A percentile compares a stretch with the other conserved stretches of the same genome.
Conservation (phyloP, 768 basidiomycete genomes). For the Lentinus tigrinus region DNA sequence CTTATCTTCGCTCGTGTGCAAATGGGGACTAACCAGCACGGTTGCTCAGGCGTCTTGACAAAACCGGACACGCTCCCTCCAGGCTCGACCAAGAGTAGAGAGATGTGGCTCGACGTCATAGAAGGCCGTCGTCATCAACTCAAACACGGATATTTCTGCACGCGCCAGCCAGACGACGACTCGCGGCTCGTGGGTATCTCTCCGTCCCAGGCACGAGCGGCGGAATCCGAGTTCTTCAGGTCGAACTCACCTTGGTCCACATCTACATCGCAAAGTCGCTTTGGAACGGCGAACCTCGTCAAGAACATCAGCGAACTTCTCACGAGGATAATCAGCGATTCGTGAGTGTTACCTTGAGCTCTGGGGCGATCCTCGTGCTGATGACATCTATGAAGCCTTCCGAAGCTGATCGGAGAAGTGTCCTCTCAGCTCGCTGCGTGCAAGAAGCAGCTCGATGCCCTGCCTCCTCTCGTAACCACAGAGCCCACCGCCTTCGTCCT, state of each 20-base stretch:
- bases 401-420: slow-evolving; percentile 12
- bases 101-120: slow-evolving; percentile 51
- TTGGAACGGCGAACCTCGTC: slow-evolving; percentile 58
- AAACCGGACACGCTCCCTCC: slow-evolving; percentile 59
- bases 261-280: slow-evolving; percentile 43
- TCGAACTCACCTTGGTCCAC: slow-evolving; percentile 50
- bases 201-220: slow-evolving; percentile 36
- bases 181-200: slow-evolving; percentile 44
- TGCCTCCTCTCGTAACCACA: slow-evolving; percentile 13
- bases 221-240: slow-evolving; percentile 47
- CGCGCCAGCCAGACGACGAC: slow-evolving; percentile 62
- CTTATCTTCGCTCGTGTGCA: neutral
- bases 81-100: slow-evolving; percentile 42
- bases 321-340: slow-evolving; percentile 25
- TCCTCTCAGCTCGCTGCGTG: slow-evolving; percentile 8
- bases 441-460: slow-evolving; percentile 6
- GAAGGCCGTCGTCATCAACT: slow-evolving; percentile 46
- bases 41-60: slow-evolving; percentile 56
- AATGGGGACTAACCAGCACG: neutral
- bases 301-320: slow-evolving; percentile 50
- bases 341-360: neutral
- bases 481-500: slow-evolving; percentile 20
- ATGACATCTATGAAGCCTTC: slow-evolving; percentile 1
- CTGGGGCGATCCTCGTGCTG: no score
- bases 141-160: slow-evolving; percentile 55